phyloP scores from a whole-genome alignment of 108 stramenopile genomes.

The Nitzschia putrida region DNA sequence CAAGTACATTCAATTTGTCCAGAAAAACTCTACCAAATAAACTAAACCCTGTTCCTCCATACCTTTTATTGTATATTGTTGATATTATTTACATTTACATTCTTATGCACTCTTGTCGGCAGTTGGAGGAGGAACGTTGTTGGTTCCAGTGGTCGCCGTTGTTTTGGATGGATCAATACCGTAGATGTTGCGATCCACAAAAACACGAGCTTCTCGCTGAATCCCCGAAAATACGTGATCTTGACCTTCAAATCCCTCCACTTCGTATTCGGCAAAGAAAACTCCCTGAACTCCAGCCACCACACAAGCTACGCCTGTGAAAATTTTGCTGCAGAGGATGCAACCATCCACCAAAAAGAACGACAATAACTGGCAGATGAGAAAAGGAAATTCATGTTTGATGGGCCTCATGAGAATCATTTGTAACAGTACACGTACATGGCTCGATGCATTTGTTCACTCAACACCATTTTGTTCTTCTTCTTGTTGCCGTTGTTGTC shows the following conservation, averaged over 20 bases:
- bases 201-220: slow-evolving; percentile 19
- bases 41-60: neutral
- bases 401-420: neutral
- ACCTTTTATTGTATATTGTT: neutral
- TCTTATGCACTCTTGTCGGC: neutral
- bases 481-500: too few relatives aligned
- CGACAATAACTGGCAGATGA: neutral
- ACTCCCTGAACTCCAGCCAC: slow-evolving; percentile 24
- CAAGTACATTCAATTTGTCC: slow-evolving; percentile 47
- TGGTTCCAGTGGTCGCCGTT: neutral
- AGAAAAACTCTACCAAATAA: slow-evolving; percentile 30
- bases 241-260: slow-evolving; percentile 37
- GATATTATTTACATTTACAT: neutral
- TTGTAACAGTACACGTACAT: slow-evolving; percentile 13
- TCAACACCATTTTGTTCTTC: slow-evolving; percentile 15
- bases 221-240: slow-evolving; percentile 33
- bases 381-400: neutral
- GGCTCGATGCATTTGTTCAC: slow-evolving; percentile 17
- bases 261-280: slow-evolving; percentile 36
- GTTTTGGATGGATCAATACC: slow-evolving; percentile 19
- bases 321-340: slow-evolving; percentile 28
- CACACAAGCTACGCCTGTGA: slow-evolving; percentile 19
- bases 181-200: slow-evolving; percentile 26
- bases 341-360: neutral
- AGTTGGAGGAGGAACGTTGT: neutral